Evolutionary conservation across 73 alveolate genomes (phyloP), one percentile per base, ranked within the genome.

Genomic region (Tetrahymena thermophila): DNA sequence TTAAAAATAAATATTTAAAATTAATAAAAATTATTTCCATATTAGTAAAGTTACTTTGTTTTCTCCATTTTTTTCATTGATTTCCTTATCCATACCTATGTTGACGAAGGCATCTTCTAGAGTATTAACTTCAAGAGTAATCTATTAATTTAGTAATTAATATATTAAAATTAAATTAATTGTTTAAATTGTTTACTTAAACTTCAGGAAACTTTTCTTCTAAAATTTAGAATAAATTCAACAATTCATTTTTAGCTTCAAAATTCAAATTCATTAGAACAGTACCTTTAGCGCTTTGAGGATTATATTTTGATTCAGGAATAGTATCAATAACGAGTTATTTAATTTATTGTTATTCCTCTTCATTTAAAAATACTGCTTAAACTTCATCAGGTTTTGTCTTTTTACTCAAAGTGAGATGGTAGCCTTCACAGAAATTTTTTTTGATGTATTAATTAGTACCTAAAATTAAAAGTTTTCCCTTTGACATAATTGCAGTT

Each of bases 401-500:
- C 34, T 85, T 85, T 37, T 37, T 38, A 58, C 94, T 42, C 13
- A 97, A 94, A 83, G 95, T 94, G 57, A 98, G 95, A 93, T 98
- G 96, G 96, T 98, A 98, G 35, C 98, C 99, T 44, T 96, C 97
- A 40, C 98, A 97, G 44, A 96, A 97, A 31, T 95, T 95, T 94
- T 96, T 96, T 96, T 97, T 97, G 35, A 97, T 94, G 85, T 89
- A 94, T 21, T 95, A 94, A 4, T 96, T 98, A 17, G 99, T 96
- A 31, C 98, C 99, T 14, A 97, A 94, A 85, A 98, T 97, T 15
- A 97, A 96, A 35, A 96, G 85, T 95, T 97, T 97, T 0, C 99
- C 99, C 50, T 97, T 97, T 35, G 98, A 95, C 97, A 98, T 96
- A 21, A 98, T 98, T 35, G 99, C 98, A 28, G 98, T 97, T 42